Conservation (phyloP, 805 yeast genomes). For the Cyberlindnera galapagoensis region DNA sequence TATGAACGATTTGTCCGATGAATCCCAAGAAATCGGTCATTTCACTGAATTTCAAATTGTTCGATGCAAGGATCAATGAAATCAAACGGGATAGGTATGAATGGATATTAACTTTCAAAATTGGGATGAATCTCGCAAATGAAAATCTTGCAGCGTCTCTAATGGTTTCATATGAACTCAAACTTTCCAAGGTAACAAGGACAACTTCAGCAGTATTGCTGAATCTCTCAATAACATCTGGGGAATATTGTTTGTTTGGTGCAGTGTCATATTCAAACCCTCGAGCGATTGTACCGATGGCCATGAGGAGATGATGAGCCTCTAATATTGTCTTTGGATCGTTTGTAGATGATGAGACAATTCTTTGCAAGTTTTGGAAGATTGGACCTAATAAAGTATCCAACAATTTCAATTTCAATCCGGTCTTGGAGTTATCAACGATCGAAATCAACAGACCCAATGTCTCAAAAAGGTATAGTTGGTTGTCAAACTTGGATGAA, state of each 20-base stretch:
- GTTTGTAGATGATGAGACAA: constrained; percentile 41
- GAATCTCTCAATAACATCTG: constrained; percentile 41
- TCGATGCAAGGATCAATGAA: constrained; percentile 52
- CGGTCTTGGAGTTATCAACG: constrained; percentile 38
- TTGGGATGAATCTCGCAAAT: constrained; percentile 78
- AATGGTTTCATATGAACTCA: constrained; percentile 57
- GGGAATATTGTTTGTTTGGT: constrained; percentile 28
- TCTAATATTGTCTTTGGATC: constrained; percentile 50
- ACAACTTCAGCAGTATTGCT: constrained; percentile 75
- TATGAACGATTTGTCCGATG: constrained; percentile 82
- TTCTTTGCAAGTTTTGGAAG: constrained; percentile 61
- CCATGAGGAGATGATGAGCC: constrained; percentile 81
- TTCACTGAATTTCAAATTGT: constrained; percentile 55
- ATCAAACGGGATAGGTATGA: constrained; percentile 64
- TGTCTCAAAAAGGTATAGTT: constrained; percentile 79
- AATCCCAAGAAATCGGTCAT: constrained; percentile 78
- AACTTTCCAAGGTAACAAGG: constrained; percentile 72
- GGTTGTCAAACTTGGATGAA: constrained; percentile 63
- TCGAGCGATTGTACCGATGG: constrained; percentile 83
- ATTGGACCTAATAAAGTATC: constrained; percentile 71
- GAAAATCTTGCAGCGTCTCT: constrained; percentile 86
- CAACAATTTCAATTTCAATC: constrained; percentile 36
- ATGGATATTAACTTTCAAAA: constrained; percentile 48
- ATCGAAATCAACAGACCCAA: constrained; percentile 68
- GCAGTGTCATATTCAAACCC: constrained; percentile 50